phyloP scores from a whole-genome alignment of 306 rosid species.

The Glycyrrhiza uralensis region DNA sequence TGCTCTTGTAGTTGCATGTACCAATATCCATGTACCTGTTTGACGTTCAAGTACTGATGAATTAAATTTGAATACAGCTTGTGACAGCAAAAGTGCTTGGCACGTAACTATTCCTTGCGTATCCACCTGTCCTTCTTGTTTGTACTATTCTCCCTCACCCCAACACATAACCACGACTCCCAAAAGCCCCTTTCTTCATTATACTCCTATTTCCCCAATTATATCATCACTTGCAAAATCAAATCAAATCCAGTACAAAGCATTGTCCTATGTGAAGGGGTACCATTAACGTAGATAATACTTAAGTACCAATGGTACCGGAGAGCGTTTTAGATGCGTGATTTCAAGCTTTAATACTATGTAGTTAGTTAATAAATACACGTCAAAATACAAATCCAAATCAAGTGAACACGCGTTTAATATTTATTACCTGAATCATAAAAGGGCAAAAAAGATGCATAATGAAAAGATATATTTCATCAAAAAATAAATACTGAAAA shows the following conservation, averaged over 20 bases:
- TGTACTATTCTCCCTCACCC: not conserved
- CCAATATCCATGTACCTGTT: not conserved
- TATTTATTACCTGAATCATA: too few relatives aligned
- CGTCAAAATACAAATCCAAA: too few relatives aligned
- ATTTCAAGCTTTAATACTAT: not conserved
- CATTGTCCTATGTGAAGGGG: not conserved
- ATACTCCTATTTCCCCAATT: not conserved
- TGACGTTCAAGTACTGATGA: too few relatives aligned
- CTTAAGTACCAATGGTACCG: too few relatives aligned
- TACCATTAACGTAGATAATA: not conserved
- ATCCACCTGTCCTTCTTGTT: conserved; percentile 12
- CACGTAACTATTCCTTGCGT: not conserved
- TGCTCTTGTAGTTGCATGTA: not conserved
- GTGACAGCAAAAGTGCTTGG: conserved; percentile 4
- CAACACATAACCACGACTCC: too few relatives aligned
- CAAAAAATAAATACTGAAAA: not conserved
- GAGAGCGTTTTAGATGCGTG: not conserved
- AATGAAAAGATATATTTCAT: too few relatives aligned
- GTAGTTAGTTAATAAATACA: not conserved
- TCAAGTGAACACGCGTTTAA: not conserved
- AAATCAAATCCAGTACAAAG: not conserved
- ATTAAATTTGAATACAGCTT: not conserved
- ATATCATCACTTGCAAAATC: not conserved
- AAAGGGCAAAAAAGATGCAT: not conserved
- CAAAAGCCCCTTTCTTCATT: not conserved